Evolutionary conservation across 2,329 filamentous ascomycete genomes (phyloP).

Genomic region (Cordyceps cicadae): DNA sequence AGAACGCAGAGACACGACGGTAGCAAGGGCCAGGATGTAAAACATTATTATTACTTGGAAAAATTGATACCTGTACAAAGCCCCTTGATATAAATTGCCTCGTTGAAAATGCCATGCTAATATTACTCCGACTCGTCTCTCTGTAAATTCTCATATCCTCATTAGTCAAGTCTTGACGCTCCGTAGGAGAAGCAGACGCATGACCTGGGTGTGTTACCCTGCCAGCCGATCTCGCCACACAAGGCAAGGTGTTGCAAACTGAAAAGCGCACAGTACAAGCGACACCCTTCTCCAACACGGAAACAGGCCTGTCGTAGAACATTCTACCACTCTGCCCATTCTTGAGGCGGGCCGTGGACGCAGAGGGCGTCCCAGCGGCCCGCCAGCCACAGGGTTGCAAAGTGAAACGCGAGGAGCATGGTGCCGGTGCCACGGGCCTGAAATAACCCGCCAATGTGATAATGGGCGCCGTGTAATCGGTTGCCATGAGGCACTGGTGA

Average conservation of each 20-base stretch:
- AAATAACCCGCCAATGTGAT: constrained; percentile 14
- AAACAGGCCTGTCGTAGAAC: not conserved
- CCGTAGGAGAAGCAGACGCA: not conserved
- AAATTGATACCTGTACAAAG: not conserved
- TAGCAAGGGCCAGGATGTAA: not conserved
- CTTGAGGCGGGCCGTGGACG: constrained; percentile 18
- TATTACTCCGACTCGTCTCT: not conserved
- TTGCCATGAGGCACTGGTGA: constrained; percentile 12
- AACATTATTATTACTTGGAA: not conserved
- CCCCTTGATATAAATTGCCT: not conserved
- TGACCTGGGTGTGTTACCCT: not conserved
- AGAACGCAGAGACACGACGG: not conserved
- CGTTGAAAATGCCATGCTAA: not conserved
- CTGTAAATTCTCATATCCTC: not conserved
- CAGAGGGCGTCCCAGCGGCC: constrained; percentile 27
- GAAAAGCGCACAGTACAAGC: not conserved
- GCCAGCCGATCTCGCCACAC: not conserved
- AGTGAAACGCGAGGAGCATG: constrained; percentile 26
- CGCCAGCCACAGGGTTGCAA: constrained; percentile 27
- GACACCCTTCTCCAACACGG: not conserved
- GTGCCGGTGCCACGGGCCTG: constrained; percentile 23
- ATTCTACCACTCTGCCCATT: constrained; percentile 24
- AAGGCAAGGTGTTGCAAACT: not conserved
- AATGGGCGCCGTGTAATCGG: constrained; percentile 10
- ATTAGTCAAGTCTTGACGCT: not conserved